Conservation (phyloP, 352 stramenopile species). For the Elongisporangium undulatum region DNA sequence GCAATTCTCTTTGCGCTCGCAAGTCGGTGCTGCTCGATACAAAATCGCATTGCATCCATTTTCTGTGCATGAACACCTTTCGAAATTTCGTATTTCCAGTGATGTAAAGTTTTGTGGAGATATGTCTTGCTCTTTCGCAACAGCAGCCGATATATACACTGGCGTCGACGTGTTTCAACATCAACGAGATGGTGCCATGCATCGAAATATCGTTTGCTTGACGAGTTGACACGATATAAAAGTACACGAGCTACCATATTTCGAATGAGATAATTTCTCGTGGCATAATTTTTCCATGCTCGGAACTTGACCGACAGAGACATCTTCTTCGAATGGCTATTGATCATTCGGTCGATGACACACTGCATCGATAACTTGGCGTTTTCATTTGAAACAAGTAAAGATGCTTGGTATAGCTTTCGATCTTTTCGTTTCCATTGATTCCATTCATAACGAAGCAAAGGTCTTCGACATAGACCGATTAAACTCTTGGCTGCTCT, state of each 20-base stretch:
- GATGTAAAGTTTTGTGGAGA: slow-evolving; percentile 1
- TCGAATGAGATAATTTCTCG: neutral
- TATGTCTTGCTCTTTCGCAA: neutral
- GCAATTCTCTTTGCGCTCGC: slow-evolving; percentile 18
- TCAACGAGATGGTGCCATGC: neutral
- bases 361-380: neutral
- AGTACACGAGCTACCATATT: neutral
- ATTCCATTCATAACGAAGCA: slow-evolving; percentile 7
- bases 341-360: neutral
- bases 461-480: neutral
- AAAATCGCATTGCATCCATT: neutral
- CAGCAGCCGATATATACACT: neutral
- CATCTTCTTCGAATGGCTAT: neutral
- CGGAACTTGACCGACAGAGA: neutral
- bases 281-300: neutral
- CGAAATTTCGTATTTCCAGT: slow-evolving; percentile 5
- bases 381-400: neutral
- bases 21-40: slow-evolving; percentile 6
- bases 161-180: neutral
- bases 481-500: neutral
- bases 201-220: neutral
- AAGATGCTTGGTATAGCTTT: neutral
- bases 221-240: neutral
- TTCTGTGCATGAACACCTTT: neutral
- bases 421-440: slow-evolving; percentile 8